Evolutionary conservation across 257 asterid genomes (phyloP), one percentile per base, ranked within the genome.

Genomic region (Thymus mandschuricus): DNA sequence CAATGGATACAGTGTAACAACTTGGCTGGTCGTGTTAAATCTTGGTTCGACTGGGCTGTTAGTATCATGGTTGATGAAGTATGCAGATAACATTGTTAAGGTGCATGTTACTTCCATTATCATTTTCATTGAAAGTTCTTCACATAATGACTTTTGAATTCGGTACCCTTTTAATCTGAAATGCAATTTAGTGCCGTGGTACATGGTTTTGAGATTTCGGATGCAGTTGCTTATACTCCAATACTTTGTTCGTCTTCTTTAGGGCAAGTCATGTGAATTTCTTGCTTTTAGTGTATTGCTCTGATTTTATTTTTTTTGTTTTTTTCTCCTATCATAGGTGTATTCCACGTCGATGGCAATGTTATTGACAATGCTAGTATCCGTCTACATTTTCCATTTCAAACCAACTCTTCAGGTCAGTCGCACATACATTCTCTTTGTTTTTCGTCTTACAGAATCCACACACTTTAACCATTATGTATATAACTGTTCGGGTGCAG

Each of bases 31-130:
- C 43, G 99, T 95, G 71, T 81, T 92, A 41, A 95, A 95, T 86
- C 89, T 95, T 58, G 98, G 98, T 11, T 89, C 98, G 11, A 95
- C 98, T 30, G 99, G 99, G 52, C 91, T 95, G 68, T 57, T 92
- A 13, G 99, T 95, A 63, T 95, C 98, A 11, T 95, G 98, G 99
- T 78, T 95, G 77, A 94, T 94, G 99, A 95, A 95, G 84, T 92
- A 88, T 61, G 98, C 99, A 0, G 98, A 95, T 89, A 95, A 95
- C 77, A 95, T 95, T 67, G 96, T 95, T 45, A 95, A 95, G 98
- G 97, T 94, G 77, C 66, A 21, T 34, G 5, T 57, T 66, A 31
- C 66, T 58, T 64, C 50, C 64, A 45, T 45, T 1, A 10, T 57
- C 50, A 33, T 44, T 10, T 48, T 30, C 8, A 15, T 58, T 1